These are phyloP conservation scores for Septoria linicola DNA, from an alignment of 2,329 filamentous ascomycete species.

Conservation along the genomic window DNA sequence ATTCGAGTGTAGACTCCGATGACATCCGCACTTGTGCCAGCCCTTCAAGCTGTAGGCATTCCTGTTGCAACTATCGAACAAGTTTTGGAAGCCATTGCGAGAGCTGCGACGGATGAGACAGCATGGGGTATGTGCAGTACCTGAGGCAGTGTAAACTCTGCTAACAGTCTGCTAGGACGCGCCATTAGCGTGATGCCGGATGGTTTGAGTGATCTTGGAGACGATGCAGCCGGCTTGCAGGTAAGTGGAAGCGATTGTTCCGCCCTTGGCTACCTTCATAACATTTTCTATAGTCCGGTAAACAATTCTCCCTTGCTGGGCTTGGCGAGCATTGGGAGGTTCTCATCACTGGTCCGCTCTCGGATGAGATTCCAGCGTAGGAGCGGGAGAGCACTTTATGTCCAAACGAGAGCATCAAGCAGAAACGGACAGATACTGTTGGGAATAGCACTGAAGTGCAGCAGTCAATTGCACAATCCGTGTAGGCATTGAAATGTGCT, in stretches of 20 bases:
- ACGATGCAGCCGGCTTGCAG: constrained; percentile 6
- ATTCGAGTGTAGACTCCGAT: constrained; percentile 9
- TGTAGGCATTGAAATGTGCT: too few relatives aligned
- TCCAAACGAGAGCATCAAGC: too few relatives aligned
- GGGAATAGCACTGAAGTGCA: too few relatives aligned
- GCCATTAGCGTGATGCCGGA: constrained; percentile 10
- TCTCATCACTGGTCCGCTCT: constrained; percentile 5
- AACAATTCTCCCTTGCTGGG: constrained; percentile 1
- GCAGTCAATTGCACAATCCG: too few relatives aligned
- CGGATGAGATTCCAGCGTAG: constrained; percentile 9
- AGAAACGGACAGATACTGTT: too few relatives aligned
- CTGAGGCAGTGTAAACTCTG: not conserved
- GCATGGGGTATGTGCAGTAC: not conserved
- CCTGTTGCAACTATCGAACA: constrained; percentile 3
- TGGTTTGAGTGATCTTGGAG: constrained; percentile 4
- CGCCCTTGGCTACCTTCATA: not conserved
- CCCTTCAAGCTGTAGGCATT: not conserved
- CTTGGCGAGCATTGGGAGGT: constrained; percentile 8
- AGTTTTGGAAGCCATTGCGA: constrained; percentile 4
- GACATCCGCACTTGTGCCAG: constrained; percentile 3
- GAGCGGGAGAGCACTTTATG: too few relatives aligned
- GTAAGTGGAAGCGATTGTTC: not conserved
- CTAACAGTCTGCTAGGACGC: not conserved
- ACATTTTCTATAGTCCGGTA: not conserved
- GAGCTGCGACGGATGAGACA: constrained; percentile 5